Percentiles rank a stretch among this genome's conserved stretches.
Conservation (phyloP, 805 yeast genomes). For the Starmerella powellii region DNA sequence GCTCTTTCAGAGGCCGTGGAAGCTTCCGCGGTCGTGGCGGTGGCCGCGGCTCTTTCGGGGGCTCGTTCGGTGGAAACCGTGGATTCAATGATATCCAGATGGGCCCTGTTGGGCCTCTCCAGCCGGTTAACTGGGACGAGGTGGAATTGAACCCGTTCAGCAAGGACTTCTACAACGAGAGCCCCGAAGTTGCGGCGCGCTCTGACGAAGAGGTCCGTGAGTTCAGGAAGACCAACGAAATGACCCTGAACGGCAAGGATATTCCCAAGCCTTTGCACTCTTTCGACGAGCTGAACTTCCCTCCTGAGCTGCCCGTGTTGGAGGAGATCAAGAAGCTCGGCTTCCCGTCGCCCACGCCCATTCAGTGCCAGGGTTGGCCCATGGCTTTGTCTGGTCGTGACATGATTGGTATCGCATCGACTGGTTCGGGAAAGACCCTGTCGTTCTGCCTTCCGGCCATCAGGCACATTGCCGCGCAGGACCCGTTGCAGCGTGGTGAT, state of each 20-base stretch:
- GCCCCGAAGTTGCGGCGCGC: conserved; percentile 64
- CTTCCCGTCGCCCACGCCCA: conserved; percentile 86
- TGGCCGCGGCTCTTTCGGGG: conserved; percentile 33
- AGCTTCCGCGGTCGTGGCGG: conserved; percentile 31
- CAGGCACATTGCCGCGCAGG: conserved; percentile 97
- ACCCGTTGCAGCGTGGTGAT: conserved; percentile 82
- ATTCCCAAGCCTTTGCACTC: conserved; percentile 88
- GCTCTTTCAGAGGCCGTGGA: conserved; percentile 32
- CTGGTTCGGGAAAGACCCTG: conserved; percentile 98
- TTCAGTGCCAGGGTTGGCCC: conserved; percentile 99
- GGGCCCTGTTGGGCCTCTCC: conserved; percentile 31
- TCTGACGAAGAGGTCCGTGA: conserved; percentile 55
- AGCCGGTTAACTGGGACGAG: conserved; percentile 71
- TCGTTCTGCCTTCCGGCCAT: conserved; percentile 95
- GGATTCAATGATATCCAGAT: conserved; percentile 34
- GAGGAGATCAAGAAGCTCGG: conserved; percentile 83
- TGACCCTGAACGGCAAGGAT: conserved; percentile 71
- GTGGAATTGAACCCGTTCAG: conserved; percentile 75
- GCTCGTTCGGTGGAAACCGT: conserved; percentile 34
- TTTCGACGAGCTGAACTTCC: conserved; percentile 97
- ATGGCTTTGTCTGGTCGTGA: conserved; percentile 99
- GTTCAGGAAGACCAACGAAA: conserved; percentile 74
- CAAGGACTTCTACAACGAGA: conserved; percentile 87
- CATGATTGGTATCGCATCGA: conserved; percentile 97
- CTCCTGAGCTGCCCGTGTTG: conserved; percentile 63